Base-by-base conservation (phyloP, 2,329 filamentous ascomycete species). In the Moelleriella libera region DNA sequence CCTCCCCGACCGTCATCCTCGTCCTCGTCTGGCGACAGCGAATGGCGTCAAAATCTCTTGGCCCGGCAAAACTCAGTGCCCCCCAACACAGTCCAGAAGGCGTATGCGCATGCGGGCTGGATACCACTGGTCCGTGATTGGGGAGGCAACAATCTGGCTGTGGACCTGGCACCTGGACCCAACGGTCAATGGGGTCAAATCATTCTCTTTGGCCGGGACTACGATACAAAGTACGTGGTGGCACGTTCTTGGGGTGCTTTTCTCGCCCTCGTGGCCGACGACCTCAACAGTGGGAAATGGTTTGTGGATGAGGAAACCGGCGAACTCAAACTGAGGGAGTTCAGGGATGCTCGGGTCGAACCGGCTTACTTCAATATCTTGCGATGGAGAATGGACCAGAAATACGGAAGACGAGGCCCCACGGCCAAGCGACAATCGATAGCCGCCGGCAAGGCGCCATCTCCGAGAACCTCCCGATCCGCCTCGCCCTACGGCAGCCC, bases 201-300 rank as follows among this genome's bases (percentile, higher is more conserved):
- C 54, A 95, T 98, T 58, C 76, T 98, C 51, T 96, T 94, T 63
- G 92, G 92, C 45, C 87, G 92, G 51, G 92, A 98, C 68, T 98
- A 95, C 66, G 92, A 98, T 62, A 95, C 87, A 66, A 98, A 98
- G 69, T 98, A 95, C 61, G 92, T 98, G 6, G 77, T 98, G 48
- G 86, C 92, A 31, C 81, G 86, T 51, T 97, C 90, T 1, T 98
- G 92, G 92, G 79, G 82, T 12, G 77, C 83, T 8, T 89, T 98
- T 60, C 68, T 98, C 21, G 88, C 88, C 45, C 78, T 82, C 32
- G 78, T 96, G 6, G 88, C 92, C 31, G 92, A 98, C 59, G 92
- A 98, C 60, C 71, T 98, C 57, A 80, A 78, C 68, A 92, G 86
- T 55, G 85, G 87, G 53, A 94, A 95, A 65, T 89, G 88, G 72